Base-by-base conservation (phyloP, 2,329 filamentous ascomycete genomes). In the Colletotrichum sp. region DNA sequence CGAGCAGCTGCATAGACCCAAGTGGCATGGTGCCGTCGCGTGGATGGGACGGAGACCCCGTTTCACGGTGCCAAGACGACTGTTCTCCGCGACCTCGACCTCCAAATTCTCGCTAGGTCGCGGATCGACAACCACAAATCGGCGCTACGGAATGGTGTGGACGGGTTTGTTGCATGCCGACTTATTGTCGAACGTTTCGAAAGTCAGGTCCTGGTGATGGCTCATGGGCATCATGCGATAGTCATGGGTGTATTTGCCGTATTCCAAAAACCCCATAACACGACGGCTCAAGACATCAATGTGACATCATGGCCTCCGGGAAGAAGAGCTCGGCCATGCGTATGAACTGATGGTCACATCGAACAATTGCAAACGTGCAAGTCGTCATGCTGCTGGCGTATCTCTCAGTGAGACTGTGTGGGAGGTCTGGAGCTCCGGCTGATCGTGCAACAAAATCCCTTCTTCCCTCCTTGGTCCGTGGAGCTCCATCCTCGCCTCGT, bases 161-260 rank as follows among this genome's bases (percentile, higher is more conserved):
- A 66, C 71, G 62, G 55, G 31, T 66, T 47, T 21, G 29, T 29
- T 57, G 43, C 55, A 71, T 73, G 67, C 67, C 67, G 67, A 24
- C 55, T 38, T 73, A n/a, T 29, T 51, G 7, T 33, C 66, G 29
- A 15, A 43, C 27, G 67, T 66, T 71, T 73, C 61, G 70, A 29
- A 29, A 61, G 55, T 68, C 57, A 34, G 57, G 24, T 68, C 31
- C 55, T 62, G 38, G 21, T 38, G 59, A 18, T 33, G 21, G 18
- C 33, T 36, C 8, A 24, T 31, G 18, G n/a, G 29, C 21, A n/a
- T 62, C 15, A 27, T 33, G n/a, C 34, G 38, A 67, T 21, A 12
- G 12, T 16, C 36, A 15, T 24, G 27, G 12, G 12, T 57, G 54
- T 21, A 18, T 16, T 27, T 57, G 24, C 54, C 54, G 11, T 21